Evolutionary conservation across 1,284 basidiomycete genomes (phyloP), one percentile per base, ranked within the genome.

Genomic region (Melampsora larici-populina): DNA sequence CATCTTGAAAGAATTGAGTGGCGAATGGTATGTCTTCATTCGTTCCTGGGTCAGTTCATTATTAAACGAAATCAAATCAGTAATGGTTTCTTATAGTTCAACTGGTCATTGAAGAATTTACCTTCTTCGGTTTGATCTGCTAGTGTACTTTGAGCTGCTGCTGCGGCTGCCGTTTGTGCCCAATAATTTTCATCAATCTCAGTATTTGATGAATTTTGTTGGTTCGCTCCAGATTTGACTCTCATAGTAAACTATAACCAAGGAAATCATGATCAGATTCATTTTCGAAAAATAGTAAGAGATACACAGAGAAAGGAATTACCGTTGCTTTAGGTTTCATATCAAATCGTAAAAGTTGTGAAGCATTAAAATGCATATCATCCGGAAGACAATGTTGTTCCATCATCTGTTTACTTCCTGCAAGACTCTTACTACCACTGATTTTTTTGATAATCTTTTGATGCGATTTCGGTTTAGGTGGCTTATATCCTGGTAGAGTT

Each of bases 361-460:
- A 88, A 82, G 90, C 93, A 70, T 90, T 92, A 84, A 99, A 99
- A 84, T 98, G 96, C 90, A 96, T 97, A 84, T 99, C 96, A 81
- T 97, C 94, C 0, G 96, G 96, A 68, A 99, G 86, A 9, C 90
- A 88, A 82, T 93, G 91, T 78, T 92, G 89, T 78, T 91, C 89
- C 60, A 87, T 89, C 83, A 86, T 88, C 33, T 83, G 33, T 29
- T 84, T 79, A 43, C 84, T 70, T 76, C 73, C 73, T 58, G 67
- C 67, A 21, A 63, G 49, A 13, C 49, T 40, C 31, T 76, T 76
- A 80, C 79, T 72, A 8, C 79, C 75, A 66, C 81, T 48, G 15
- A 81, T 72, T 0, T 85, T 83, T 81, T 88, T 89, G 78, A 86
- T 86, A 81, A 89, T 83, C 78, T 86, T 86, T 11, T 84, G 81